These are phyloP conservation scores for Alternaria arborescens DNA, from an alignment of 2,329 filamentous ascomycete species.

Conservation along the genomic window DNA sequence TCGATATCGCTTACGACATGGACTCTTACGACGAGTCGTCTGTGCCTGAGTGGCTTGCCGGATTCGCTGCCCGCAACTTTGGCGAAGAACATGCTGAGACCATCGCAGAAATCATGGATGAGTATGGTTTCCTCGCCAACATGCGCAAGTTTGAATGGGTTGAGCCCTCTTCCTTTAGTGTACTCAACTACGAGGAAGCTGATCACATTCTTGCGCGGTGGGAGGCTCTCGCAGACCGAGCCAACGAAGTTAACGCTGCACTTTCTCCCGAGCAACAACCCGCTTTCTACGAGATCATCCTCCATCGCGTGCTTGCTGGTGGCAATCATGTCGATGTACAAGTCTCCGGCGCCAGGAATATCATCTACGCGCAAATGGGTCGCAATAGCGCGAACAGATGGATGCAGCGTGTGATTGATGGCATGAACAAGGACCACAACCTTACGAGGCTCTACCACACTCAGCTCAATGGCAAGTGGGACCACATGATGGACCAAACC, in stretches of 20 bases:
- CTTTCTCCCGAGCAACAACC: conserved; percentile 61
- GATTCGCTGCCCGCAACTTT: conserved; percentile 68
- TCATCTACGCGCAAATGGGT: conserved; percentile 48
- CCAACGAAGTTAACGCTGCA: conserved; percentile 65
- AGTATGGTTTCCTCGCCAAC: conserved; percentile 66
- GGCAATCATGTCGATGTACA: conserved; percentile 63
- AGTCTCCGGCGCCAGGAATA: conserved; percentile 48
- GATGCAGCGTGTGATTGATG: conserved; percentile 48
- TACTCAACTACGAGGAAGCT: conserved; percentile 72
- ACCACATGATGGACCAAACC: conserved; percentile 54
- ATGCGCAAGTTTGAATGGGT: conserved; percentile 70
- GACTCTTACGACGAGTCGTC: conserved; percentile 65
- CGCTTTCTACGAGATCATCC: conserved; percentile 70
- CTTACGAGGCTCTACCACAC: conserved; percentile 48
- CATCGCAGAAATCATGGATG: conserved; percentile 62
- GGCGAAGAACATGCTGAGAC: conserved; percentile 57
- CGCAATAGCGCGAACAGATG: conserved; percentile 51
- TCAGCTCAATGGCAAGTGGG: conserved; percentile 51
- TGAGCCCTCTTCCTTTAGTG: conserved; percentile 65
- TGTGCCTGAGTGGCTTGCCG: conserved; percentile 64
- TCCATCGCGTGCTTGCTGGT: conserved; percentile 68
- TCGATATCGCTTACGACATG: conserved; percentile 73
- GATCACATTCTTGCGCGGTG: conserved; percentile 66
- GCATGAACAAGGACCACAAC: conserved; percentile 49
- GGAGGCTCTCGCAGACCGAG: conserved; percentile 61